A percentile compares a stretch with the other conserved stretches of the same genome.
phyloP scores from a whole-genome alignment of 306 rosid genomes.

The Castanopsis chinensis region DNA sequence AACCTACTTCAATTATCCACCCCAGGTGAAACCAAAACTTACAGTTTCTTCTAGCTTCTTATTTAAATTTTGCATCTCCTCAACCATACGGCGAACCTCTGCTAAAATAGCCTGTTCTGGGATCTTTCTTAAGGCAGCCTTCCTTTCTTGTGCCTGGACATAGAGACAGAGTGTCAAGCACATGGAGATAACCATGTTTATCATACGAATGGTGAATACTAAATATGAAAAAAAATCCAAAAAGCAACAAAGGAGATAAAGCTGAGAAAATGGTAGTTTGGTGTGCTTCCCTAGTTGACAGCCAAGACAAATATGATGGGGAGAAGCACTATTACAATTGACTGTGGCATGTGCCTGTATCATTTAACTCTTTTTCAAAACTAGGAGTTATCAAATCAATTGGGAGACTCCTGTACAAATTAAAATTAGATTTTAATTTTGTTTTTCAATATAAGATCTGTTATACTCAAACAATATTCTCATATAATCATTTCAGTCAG shows the following conservation, averaged over 20 bases:
- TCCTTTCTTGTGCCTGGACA: slow-evolving; percentile 67
- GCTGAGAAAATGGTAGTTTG: too few species aligned
- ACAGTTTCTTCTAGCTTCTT: slow-evolving; percentile 85
- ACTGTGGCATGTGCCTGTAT: too few species aligned
- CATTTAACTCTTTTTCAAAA: too few species aligned
- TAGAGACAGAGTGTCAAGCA: neutral
- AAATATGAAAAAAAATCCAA: neutral
- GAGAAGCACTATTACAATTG: too few species aligned
- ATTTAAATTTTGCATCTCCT: slow-evolving; percentile 77
- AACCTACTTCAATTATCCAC: neutral
- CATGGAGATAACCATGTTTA: neutral
- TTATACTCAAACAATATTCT: neutral
- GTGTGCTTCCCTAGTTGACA: too few species aligned
- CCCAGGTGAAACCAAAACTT: slow-evolving; percentile 30
- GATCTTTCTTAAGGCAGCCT: slow-evolving; percentile 61
- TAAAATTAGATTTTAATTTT: too few species aligned
- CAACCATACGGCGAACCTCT: slow-evolving; percentile 92
- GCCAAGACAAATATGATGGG: too few species aligned
- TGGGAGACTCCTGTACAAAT: too few species aligned
- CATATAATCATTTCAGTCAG: neutral
- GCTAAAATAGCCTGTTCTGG: slow-evolving; percentile 81
- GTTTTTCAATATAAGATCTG: too few species aligned
- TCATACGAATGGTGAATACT: neutral
- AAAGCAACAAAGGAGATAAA: neutral
- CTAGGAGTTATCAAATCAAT: too few species aligned